phyloP scores from a whole-genome alignment of 208 protist species.

The Crithidia sp. region DNA sequence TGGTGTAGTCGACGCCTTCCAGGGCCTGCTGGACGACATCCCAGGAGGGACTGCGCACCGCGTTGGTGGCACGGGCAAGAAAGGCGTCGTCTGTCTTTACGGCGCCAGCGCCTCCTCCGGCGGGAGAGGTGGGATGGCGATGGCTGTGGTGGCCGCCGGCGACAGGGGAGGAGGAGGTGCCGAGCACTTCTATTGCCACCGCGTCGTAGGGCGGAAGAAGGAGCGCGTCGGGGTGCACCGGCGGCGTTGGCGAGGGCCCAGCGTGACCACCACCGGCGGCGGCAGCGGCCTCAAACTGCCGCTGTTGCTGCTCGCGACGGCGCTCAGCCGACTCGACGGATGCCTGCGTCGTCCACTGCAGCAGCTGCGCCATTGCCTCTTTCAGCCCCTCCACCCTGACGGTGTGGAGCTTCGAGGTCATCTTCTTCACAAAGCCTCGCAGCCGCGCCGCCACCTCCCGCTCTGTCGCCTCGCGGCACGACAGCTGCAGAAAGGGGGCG shows the following conservation, averaged over 20 bases:
- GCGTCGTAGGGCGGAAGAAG: slow-evolving; percentile 59
- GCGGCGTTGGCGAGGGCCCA: neutral
- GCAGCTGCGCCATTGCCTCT: slow-evolving; percentile 53
- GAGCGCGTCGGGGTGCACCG: neutral
- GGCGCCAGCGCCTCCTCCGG: neutral
- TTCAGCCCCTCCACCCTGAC: slow-evolving; percentile 69
- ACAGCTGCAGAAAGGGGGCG: slow-evolving; percentile 56
- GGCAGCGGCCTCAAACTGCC: neutral
- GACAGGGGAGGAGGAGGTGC: slow-evolving; percentile 13
- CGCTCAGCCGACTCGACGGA: slow-evolving; percentile 56
- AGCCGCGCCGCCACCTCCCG: slow-evolving; percentile 60
- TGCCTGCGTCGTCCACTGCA: slow-evolving; percentile 54
- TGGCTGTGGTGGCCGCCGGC: neutral
- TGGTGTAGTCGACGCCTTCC: slow-evolving; percentile 57
- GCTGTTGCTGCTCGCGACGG: slow-evolving; percentile 11
- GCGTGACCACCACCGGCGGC: neutral
- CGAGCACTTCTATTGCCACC: slow-evolving; percentile 61
- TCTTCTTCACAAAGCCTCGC: slow-evolving; percentile 55
- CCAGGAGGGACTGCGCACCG: slow-evolving; percentile 46
- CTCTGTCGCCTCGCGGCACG: slow-evolving; percentile 54
- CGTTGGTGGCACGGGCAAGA: slow-evolving; percentile 6
- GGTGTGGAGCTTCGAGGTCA: slow-evolving; percentile 59
- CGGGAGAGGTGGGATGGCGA: neutral
- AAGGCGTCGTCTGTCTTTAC: neutral
- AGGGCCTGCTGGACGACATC: slow-evolving; percentile 71